Percentiles rank a stretch among this genome's conserved stretches.
Conservation (phyloP, 345 rosid genomes). For the Ailanthus altissimus region DNA sequence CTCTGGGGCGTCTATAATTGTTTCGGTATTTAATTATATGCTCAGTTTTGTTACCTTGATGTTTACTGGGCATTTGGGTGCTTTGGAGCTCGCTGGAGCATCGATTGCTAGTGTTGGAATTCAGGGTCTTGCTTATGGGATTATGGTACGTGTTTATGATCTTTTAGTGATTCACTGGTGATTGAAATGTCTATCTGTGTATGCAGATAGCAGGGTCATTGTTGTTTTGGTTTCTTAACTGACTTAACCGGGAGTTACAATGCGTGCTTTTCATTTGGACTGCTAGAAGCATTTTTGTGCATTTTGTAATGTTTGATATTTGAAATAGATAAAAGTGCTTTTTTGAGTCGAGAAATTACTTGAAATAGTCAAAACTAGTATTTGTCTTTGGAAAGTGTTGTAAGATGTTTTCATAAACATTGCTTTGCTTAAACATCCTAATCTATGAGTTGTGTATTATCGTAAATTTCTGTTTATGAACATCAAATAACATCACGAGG, state of each 20-base stretch:
- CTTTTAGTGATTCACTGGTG: not conserved
- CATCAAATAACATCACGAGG: too few species aligned
- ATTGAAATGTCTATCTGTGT: not conserved
- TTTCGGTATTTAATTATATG: slow-evolving; percentile 76
- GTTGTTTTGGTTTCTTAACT: not conserved
- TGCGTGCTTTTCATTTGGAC: not conserved
- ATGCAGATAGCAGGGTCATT: too few species aligned
- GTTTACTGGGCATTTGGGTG: slow-evolving; percentile 78
- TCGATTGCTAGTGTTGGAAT: slow-evolving; percentile 85
- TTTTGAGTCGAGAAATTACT: not conserved
- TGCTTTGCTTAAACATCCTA: not conserved
- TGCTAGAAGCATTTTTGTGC: not conserved
- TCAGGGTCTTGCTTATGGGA: slow-evolving; percentile 94
- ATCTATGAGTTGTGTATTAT: not conserved
- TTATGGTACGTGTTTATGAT: slow-evolving; percentile 54
- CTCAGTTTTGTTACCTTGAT: slow-evolving; percentile 76
- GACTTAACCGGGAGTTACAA: not conserved
- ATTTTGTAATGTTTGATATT: not conserved
- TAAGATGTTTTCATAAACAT: not conserved
- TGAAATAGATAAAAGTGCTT: not conserved
- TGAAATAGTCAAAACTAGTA: not conserved
- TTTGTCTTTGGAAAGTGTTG: not conserved
- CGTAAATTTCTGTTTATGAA: not conserved
- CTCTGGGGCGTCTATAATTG: slow-evolving; percentile 71
- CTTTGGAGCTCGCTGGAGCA: slow-evolving; percentile 84